Conservation (phyloP, 768 basidiomycete genomes). For the Collybia sordida region DNA sequence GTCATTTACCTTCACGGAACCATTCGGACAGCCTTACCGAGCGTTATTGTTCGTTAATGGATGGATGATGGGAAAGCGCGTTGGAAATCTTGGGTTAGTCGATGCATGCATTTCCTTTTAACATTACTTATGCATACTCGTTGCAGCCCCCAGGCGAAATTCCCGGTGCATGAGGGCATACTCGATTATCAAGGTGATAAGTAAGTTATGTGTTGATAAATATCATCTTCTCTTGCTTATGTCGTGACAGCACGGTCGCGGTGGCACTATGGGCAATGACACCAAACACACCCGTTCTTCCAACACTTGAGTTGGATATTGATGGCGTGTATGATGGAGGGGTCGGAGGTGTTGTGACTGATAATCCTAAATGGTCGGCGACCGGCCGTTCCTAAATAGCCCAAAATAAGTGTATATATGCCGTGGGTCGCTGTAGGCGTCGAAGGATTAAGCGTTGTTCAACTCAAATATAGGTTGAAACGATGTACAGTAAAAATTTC, state of each 20-base stretch:
- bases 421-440: not conserved
- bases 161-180: slow-evolving; percentile 84
- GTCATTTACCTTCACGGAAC: slow-evolving; percentile 69
- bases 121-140: slow-evolving; percentile 2
- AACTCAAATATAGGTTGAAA: too few species aligned
- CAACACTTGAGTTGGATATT: slow-evolving; percentile 51
- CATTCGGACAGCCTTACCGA: slow-evolving; percentile 63
- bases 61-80: slow-evolving; percentile 86
- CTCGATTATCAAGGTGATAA: slow-evolving; percentile 70
- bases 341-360: slow-evolving; percentile 50
- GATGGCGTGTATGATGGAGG: slow-evolving; percentile 67
- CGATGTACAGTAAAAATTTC: too few species aligned
- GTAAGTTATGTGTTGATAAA: slow-evolving; percentile 35
- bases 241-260: slow-evolving; percentile 44
- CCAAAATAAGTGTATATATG: not conserved
- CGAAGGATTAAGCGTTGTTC: too few species aligned
- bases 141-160: slow-evolving; percentile 69
- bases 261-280: slow-evolving; percentile 74
- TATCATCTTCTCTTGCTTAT: slow-evolving; percentile 2
- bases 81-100: slow-evolving; percentile 67
- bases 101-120: not conserved
- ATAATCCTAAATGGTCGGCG: slow-evolving; percentile 62
- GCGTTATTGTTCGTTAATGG: slow-evolving; percentile 80
- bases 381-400: slow-evolving; percentile 19
- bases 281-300: slow-evolving; percentile 41